These are phyloP conservation scores for Phlegmacium glaucopus DNA, from an alignment of 768 basidiomycete genomes.

Conservation along the genomic window DNA sequence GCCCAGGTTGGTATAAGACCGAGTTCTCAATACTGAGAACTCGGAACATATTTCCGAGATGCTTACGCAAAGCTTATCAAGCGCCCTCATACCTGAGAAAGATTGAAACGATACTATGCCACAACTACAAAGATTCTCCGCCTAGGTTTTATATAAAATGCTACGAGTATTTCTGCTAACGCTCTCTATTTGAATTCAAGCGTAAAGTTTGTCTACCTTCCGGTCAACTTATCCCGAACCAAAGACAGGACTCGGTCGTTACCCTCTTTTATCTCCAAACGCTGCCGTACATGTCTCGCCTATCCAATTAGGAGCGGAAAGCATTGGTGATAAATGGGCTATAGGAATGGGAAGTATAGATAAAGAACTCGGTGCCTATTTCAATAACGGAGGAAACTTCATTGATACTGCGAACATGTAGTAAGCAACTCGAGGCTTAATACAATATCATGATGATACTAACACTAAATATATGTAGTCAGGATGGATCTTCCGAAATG, in stretches of 20 bases:
- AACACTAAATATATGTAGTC: slow-evolving; percentile 23
- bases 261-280: slow-evolving; percentile 31
- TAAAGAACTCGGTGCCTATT: no score
- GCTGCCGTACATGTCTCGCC: slow-evolving; percentile 42
- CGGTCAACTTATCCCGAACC: slow-evolving; percentile 24
- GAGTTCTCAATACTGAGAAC: no score
- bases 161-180: no score
- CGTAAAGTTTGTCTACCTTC: slow-evolving; percentile 9
- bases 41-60: no score
- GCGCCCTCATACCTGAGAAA: no score
- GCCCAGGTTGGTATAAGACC: no score
- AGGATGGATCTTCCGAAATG: slow-evolving; percentile 53
- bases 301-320: slow-evolving; percentile 39
- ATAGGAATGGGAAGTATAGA: slow-evolving; percentile 34
- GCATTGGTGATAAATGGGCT: slow-evolving; percentile 38
- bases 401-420: slow-evolving; percentile 48
- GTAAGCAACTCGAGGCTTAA: slow-evolving; percentile 18
- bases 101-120: no score
- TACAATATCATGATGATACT: neutral
- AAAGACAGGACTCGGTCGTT: slow-evolving; percentile 26
- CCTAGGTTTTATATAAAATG: no score
- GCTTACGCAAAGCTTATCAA: no score
- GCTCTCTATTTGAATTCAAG: no score
- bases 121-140: no score
- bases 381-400: slow-evolving; percentile 45